phyloP scores from a whole-genome alignment of 768 basidiomycete species.

The Leucocoprinus birnbaumii region DNA sequence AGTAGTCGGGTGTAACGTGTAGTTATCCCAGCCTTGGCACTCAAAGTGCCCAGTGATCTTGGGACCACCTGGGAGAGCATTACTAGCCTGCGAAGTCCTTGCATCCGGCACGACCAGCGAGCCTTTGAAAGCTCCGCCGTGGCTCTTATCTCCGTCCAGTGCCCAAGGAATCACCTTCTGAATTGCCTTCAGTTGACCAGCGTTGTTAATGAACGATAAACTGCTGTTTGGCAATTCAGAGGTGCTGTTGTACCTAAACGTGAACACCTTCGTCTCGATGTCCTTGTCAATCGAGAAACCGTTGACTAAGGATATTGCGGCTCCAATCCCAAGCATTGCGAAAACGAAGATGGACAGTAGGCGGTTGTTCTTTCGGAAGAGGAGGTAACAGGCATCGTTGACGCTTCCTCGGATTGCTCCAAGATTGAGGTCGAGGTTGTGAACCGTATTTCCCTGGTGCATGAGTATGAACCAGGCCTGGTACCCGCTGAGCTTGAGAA shows the following conservation, averaged over 20 bases:
- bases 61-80: constrained; percentile 13
- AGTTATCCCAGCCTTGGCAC: constrained; percentile 12
- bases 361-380: constrained; percentile 11
- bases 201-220: constrained; percentile 4
- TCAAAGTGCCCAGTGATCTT: constrained; percentile 8
- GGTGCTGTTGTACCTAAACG: constrained; percentile 7
- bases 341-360: constrained; percentile 13
- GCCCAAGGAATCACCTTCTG: constrained; percentile 16
- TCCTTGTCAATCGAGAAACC: constrained; percentile 14
- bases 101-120: constrained; percentile 14
- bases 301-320: constrained; percentile 10
- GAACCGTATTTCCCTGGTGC: constrained; percentile 16
- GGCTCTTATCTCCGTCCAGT: constrained; percentile 8
- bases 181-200: constrained; percentile 12
- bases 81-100: constrained; percentile 3
- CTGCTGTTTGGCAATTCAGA: constrained; percentile 12
- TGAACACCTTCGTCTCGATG: not conserved
- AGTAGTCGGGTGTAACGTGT: not conserved
- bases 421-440: constrained; percentile 15
- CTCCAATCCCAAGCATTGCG: constrained; percentile 5
- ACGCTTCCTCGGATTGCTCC: constrained; percentile 16
- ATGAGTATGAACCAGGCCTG: constrained; percentile 18
- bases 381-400: constrained; percentile 9
- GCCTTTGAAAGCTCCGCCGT: constrained; percentile 12
- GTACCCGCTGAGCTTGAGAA: constrained; percentile 14